Evolutionary conservation across 192 early-diverging fungal species (phyloP), one percentile per base, ranked within the genome.

Genomic region (Funneliformis geosporum): DNA sequence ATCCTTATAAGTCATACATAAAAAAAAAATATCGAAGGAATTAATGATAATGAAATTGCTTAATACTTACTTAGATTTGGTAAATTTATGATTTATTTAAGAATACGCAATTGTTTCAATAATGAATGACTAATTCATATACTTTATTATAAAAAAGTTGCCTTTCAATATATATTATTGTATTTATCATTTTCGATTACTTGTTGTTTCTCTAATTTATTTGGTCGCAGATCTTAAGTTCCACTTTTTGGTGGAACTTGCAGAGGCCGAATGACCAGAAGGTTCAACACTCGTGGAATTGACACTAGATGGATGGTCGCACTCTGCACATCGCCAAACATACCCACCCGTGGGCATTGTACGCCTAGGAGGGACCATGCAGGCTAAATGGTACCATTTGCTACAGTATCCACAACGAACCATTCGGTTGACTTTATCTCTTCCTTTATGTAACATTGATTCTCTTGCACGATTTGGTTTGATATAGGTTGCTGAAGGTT

Each of bases 401-500:
- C 14, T 46, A 14, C 77, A 79, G 28, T 55, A 79, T 25, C 50
- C 50, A n/a, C 77, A 79, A 1, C 77, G 23, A 40, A 79, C 33
- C 77, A 79, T 79, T 40, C 77, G 16, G 44, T 79, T 42, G 5
- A 79, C 77, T 79, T 68, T 79, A 16, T 79, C 77, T n/a, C 77
- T 39, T 23, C 77, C 77, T 47, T 79, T 79, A 4, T 59, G 11
- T 8, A 79, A 23, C 33, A 42, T 69, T 60, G 43, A 66, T 2
- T 27, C 46, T 59, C 77, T 46, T 11, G 77, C 64, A 60, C 59
- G 68, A n/a, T 50, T 21, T 39, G 65, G 65, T 1, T 12, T 69
- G 39, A 79, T 61, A 23, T 69, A 70, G 2, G 76, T 66, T 0
- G 44, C 46, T 9, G 77, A 40, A 10, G 77, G 44, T 43, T 70